Conservation (phyloP, 1,284 basidiomycete species). For the Leccinum solheimii region DNA sequence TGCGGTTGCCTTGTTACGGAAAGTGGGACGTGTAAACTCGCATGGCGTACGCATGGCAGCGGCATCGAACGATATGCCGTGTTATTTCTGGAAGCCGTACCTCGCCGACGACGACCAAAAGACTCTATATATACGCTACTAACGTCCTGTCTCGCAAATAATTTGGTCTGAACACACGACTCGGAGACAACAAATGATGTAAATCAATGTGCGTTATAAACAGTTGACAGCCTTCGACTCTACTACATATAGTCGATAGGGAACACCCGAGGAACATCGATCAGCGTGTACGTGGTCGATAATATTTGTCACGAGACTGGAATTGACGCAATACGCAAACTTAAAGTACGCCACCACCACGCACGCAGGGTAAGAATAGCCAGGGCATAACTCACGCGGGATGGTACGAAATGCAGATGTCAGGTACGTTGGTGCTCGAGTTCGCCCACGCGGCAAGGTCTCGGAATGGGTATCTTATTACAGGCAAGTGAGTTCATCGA, state of each 20-base stretch:
- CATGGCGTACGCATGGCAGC: background rate
- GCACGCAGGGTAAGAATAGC: slow-evolving; percentile 3
- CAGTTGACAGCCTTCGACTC: background rate
- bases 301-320: background rate
- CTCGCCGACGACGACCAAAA: background rate
- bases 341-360: background rate
- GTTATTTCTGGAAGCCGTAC: background rate
- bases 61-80: background rate
- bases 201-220: background rate
- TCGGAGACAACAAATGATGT: background rate
- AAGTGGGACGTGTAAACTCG: background rate
- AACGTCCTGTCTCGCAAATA: background rate
- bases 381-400: slow-evolving; percentile 2
- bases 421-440: background rate
- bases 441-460: background rate
- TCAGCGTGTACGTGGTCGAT: background rate
- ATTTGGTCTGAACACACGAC: background rate
- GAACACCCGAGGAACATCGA: background rate
- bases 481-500: background rate
- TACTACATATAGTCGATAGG: background rate
- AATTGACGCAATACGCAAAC: background rate
- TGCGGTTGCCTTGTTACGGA: background rate
- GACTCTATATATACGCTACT: background rate
- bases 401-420: slow-evolving; percentile 4
- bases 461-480: background rate